phyloP scores from a whole-genome alignment of 208 protist species.

The Trypanosoma avium region DNA sequence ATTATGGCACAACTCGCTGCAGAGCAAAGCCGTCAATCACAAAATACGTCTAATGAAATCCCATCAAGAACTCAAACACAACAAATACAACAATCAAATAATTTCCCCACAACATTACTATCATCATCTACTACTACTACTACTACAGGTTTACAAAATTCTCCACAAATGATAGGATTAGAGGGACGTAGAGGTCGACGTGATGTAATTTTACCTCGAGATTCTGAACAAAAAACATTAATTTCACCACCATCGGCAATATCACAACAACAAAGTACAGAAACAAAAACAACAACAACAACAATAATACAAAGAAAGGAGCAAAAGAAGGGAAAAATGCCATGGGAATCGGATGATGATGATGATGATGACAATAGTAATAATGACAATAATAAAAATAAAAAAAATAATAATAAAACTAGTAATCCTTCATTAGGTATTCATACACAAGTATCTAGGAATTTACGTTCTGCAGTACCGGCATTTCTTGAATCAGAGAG shows the following conservation, averaged over 20 bases:
- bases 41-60: too few relatives aligned
- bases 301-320: slow-evolving; percentile 3
- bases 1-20: slow-evolving; percentile 26
- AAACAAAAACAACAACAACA: not conserved
- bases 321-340: too few relatives aligned
- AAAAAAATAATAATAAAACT: too few relatives aligned
- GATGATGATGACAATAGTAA: too few relatives aligned
- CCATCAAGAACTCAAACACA: too few relatives aligned
- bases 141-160: not conserved
- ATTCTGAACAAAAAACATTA: not conserved
- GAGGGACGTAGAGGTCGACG: slow-evolving; percentile 22
- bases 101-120: not conserved
- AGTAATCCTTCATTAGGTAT: too few relatives aligned
- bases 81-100: too few relatives aligned
- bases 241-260: not conserved
- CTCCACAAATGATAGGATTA: not conserved
- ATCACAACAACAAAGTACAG: not conserved
- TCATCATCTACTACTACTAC: not conserved
- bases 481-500: too few relatives aligned
- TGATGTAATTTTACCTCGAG: not conserved
- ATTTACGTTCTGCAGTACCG: too few relatives aligned
- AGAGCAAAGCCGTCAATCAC: not conserved
- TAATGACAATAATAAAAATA: too few relatives aligned
- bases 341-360: too few relatives aligned
- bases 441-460: too few relatives aligned